Percentiles rank a stretch among this genome's conserved stretches.
Conservation (phyloP, 306 rosid species). For the Oxytropis ochrocephala region DNA sequence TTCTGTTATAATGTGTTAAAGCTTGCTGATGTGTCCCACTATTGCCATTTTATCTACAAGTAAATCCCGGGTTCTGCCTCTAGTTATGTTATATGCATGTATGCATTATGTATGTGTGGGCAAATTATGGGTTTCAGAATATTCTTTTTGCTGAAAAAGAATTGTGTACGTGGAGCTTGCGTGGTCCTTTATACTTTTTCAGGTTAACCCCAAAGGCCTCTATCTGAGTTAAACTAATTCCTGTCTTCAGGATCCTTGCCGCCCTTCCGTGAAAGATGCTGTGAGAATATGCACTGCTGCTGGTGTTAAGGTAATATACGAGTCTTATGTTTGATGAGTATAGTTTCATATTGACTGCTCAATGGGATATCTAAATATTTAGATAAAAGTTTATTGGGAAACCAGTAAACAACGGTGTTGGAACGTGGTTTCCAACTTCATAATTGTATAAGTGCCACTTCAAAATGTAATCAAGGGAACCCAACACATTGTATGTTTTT, state of each 20-base stretch:
- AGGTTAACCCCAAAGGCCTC: constrained; percentile 8
- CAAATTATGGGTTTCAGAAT: constrained; percentile 7
- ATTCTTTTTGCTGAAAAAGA: constrained; percentile 1
- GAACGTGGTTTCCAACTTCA: constrained; percentile 10
- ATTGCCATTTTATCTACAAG: background rate
- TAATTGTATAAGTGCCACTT: background rate
- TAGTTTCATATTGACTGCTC: constrained; percentile 3
- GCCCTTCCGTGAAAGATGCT: constrained; percentile 72
- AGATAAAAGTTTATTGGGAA: background rate
- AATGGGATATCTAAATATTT: constrained; percentile 8
- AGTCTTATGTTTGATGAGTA: constrained; percentile 16
- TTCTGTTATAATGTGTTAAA: constrained; percentile 9
- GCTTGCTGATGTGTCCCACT: background rate
- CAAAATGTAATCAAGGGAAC: constrained; percentile 21
- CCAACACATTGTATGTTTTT: constrained; percentile 15
- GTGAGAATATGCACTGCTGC: constrained; percentile 66
- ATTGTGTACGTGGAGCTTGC: background rate
- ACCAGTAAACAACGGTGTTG: background rate
- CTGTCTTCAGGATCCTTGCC: constrained; percentile 82
- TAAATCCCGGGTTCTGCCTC: background rate
- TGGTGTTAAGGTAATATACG: constrained; percentile 79
- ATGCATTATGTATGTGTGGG: background rate
- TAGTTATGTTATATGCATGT: background rate
- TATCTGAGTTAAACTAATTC: constrained; percentile 9
- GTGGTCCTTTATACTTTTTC: background rate